phyloP scores from a whole-genome alignment of 164 flowering plant species.

The Vitis amurensis region DNA sequence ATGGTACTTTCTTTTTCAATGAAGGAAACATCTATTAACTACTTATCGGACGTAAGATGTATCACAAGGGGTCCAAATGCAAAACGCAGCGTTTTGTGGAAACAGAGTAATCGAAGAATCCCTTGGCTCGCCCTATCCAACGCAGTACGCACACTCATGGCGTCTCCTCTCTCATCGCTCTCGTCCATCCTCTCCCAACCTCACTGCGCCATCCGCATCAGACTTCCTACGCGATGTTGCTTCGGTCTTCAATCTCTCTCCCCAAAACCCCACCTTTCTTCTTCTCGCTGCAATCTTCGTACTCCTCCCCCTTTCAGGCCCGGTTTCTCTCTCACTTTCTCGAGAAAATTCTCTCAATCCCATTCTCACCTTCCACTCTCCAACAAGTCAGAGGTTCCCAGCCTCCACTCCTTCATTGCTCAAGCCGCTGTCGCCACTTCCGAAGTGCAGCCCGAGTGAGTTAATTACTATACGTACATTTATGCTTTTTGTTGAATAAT shows the following conservation, averaged over 20 bases:
- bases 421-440: slow-evolving; percentile 32
- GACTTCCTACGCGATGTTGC: slow-evolving; percentile 26
- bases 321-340: slow-evolving; percentile 18
- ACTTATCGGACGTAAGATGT: too few relatives aligned
- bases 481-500: too few relatives aligned
- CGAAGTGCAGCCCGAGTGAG: slow-evolving; percentile 28
- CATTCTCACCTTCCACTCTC: slow-evolving; percentile 4
- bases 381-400: slow-evolving; percentile 18
- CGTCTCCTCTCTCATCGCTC: slow-evolving; percentile 41
- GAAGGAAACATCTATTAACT: too few relatives aligned
- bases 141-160: slow-evolving; percentile 16
- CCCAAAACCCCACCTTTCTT: slow-evolving; percentile 7
- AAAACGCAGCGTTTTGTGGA: too few relatives aligned
- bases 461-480: background rate
- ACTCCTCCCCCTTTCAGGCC: slow-evolving; percentile 7
- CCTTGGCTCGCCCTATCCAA: slow-evolving; percentile 12
- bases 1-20: too few relatives aligned
- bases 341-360: slow-evolving; percentile 28
- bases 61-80: too few relatives aligned
- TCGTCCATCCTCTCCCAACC: slow-evolving; percentile 41
- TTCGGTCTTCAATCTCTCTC: slow-evolving; percentile 24
- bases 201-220: slow-evolving; percentile 26
- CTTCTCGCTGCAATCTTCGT: slow-evolving; percentile 4
- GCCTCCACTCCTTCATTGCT: slow-evolving; percentile 38
- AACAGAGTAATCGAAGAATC: too few relatives aligned